Evolutionary conservation across 345 rosid genomes (phyloP).

Genomic region (Raphanus sativus): DNA sequence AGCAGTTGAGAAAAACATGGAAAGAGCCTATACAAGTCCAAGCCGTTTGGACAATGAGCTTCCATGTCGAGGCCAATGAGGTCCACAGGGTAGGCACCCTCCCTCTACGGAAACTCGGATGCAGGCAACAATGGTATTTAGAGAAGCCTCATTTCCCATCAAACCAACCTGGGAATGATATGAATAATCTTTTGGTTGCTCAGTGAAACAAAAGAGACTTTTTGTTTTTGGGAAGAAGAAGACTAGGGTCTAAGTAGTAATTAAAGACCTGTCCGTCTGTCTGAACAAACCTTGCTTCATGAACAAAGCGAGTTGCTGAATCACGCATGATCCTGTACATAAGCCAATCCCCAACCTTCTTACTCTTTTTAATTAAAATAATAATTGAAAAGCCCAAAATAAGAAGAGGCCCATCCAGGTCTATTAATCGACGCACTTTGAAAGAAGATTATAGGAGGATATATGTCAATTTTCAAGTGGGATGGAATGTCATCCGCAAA

Average conservation of each 20-base stretch:
- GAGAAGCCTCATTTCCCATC: constrained; percentile 65
- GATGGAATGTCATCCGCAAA: background rate
- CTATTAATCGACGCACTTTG: background rate
- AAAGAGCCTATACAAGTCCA: constrained; percentile 42
- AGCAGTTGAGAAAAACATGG: constrained; percentile 69
- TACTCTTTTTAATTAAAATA: background rate
- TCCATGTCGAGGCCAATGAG: constrained; percentile 76
- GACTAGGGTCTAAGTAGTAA: too few species aligned
- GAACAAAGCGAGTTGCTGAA: too few species aligned
- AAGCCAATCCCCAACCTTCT: background rate
- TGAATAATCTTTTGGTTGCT: too few species aligned
- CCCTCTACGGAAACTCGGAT: constrained; percentile 41
- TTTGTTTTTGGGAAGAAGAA: too few species aligned
- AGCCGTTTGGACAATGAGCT: constrained; percentile 69
- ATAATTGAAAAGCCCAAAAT: background rate
- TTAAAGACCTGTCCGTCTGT: too few species aligned
- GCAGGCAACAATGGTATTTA: constrained; percentile 46
- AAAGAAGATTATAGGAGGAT: background rate
- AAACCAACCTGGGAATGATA: constrained; percentile 53
- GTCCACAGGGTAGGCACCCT: constrained; percentile 40
- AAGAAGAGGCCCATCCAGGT: background rate
- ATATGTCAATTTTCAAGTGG: constrained; percentile 28
- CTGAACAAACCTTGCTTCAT: too few species aligned
- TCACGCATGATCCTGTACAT: too few species aligned
- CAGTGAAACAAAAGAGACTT: too few species aligned